Conservation (phyloP, 2,329 filamentous ascomycete genomes). For the Penicillium sp. region DNA sequence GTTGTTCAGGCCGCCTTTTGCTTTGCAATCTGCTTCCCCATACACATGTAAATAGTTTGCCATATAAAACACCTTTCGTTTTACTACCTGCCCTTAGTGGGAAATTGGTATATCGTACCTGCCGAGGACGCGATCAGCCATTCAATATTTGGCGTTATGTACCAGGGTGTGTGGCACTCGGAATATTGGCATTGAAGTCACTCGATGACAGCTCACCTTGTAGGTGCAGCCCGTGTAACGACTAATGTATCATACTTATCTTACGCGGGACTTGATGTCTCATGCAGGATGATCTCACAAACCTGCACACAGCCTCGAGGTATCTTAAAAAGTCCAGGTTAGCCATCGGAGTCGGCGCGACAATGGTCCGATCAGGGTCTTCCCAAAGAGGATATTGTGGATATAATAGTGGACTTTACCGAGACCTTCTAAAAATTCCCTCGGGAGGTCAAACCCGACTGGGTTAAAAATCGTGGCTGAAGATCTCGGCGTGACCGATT, state of each 20-base stretch:
- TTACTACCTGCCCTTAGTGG: background rate
- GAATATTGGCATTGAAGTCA: background rate
- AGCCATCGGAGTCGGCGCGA: background rate
- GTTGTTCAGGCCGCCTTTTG: background rate
- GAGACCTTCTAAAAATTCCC: background rate
- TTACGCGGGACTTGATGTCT: background rate
- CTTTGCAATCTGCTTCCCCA: background rate
- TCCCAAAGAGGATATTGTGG: background rate
- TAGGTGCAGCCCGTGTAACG: background rate
- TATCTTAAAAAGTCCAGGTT: no score
- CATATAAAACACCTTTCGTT: background rate
- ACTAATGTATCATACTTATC: background rate
- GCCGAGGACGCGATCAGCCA: background rate
- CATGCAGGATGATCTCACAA: background rate
- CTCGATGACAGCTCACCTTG: background rate
- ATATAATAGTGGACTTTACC: background rate
- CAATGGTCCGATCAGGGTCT: background rate
- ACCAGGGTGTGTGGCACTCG: background rate
- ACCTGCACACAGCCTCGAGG: background rate
- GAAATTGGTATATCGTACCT: background rate
- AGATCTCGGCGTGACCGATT: background rate
- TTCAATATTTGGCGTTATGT: background rate
- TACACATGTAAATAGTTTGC: constrained; percentile 4
- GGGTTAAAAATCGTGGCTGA: background rate
- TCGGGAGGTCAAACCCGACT: background rate